Base-by-base conservation (phyloP, 1,284 basidiomycete genomes). In the Cryptococcus sp. region DNA sequence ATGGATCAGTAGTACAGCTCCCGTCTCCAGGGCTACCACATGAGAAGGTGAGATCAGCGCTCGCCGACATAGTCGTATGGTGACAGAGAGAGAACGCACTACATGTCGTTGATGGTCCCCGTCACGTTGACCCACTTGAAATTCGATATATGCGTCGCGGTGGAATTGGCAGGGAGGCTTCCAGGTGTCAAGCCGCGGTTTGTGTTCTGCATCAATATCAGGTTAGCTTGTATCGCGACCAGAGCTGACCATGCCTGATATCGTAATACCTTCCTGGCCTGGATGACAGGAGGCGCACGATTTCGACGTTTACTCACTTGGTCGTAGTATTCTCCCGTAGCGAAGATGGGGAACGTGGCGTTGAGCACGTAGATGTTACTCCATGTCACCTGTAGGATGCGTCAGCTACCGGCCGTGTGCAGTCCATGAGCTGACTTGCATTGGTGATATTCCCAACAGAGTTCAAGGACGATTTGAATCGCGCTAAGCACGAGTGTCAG, bases 381-480 rank as follows among this genome's bases (percentile, higher is more conserved):
- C 57, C 57, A 59, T 45, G 57, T 59, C 11, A 57, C 54, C 54
- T 55, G 16, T 27, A n/a, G 6, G 17, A 4, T 5, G 19, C 5
- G 22, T 35, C 31, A 31, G 44, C n/a, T 13, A 47, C 25, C 25
- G 17, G 5, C 23, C 5, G n/a, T 13, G 1, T n/a, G 22, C 15
- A 17, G 17, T 10, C 50, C 27, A 5, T n/a, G 5, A 17, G 1
- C 4, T 16, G 5, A 49, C 46, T 46, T 23, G 49, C 57, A 41
- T 59, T 59, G 11, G 57, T 49, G 47, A 59, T 55, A 31, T 59
- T 59, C 13, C 57, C 57, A 27, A 54, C 53, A 13, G 57, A 27
- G 53, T 59, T 59, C 25, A 59, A 47, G 15, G 31, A 38, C n/a
- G 80, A 81, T 69, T 73, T 73, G 65, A 73, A 71, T 22, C 81